These are phyloP conservation scores for Colletotrichum cuscutae DNA, from an alignment of 2,329 filamentous ascomycete genomes.

Conservation along the genomic window DNA sequence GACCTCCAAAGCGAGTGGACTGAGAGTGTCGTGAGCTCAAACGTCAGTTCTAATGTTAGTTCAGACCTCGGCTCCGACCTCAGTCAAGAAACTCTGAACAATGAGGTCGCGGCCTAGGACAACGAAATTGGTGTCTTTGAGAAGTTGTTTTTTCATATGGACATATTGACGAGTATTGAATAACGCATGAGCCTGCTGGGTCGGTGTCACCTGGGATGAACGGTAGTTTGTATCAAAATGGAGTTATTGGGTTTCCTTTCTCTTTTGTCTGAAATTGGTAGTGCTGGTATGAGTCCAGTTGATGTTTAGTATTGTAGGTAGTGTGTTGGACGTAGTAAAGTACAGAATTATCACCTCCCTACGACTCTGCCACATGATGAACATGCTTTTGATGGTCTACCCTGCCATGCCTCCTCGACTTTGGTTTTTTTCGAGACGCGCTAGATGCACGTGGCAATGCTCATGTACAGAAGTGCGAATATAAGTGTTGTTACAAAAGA, in stretches of 20 bases:
- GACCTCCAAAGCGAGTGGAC: slow-evolving; percentile 58
- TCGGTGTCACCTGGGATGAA: slow-evolving; percentile 10
- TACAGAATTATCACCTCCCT: neutral
- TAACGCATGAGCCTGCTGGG: neutral
- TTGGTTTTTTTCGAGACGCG: neutral
- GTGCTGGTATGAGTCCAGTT: neutral
- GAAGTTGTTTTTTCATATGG: neutral
- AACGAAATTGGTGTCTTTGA: neutral
- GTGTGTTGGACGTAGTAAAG: neutral
- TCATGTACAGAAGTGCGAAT: neutral
- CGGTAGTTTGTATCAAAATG: slow-evolving; percentile 14
- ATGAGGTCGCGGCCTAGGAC: slow-evolving; percentile 40
- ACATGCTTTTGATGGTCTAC: neutral
- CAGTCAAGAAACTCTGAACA: slow-evolving; percentile 35
- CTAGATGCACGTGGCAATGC: neutral
- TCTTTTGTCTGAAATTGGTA: slow-evolving; percentile 13
- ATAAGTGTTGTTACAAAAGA: slow-evolving; percentile 2
- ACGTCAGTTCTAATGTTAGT: neutral
- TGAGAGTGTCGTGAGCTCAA: slow-evolving; percentile 49
- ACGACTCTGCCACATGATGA: neutral
- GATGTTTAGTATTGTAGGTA: slow-evolving; percentile 2
- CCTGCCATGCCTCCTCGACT: neutral
- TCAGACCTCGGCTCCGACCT: slow-evolving; percentile 27
- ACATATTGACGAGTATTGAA: neutral
- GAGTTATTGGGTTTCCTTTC: slow-evolving; percentile 14